Base-by-base conservation (phyloP, 129 eudicot genomes). In the Lactuca saligna region DNA sequence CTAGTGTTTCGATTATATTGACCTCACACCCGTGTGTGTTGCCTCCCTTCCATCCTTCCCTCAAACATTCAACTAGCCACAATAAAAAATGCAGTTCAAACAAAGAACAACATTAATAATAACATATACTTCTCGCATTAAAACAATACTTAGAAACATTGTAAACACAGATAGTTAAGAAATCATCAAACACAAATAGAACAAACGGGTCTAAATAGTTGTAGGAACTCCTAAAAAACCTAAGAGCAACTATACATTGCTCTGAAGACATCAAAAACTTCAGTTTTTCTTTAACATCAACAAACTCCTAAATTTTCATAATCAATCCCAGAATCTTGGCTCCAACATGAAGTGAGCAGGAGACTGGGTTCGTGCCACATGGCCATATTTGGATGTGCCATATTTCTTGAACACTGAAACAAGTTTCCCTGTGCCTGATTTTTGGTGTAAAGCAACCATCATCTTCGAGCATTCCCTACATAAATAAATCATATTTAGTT, bases 311-410 rank as follows among this genome's bases (percentile, higher is more conserved):
- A 38, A 8, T 3, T 61, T 25, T 3, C 20, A 61, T 72, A 63
- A 63, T 75, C 73, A 75, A 37, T 54, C 66, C 71, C 63, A 71
- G 15, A 71, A 78, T 68, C 65, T 71, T 3, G 82, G 12, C 33
- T 81, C 82, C 70, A 91, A 51, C 51, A 91, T 86, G 75, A 88
- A 91, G 49, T 49, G 39, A 2, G 97, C 97, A 35, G 97, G 97
- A 25, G 29, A 25, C 33, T 72, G 78, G 31, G 74, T 67, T 65
- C 65, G 85, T 4, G 96, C 87, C 41, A 81, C 82, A 69, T 83
- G 67, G 1, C 97, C 96, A 69, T 78, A 91, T 54, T 88, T 91
- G 0, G 88, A 88, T 54, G 90, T 83, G 57, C 82, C 80, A 49
- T 85, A 91, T 68, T 91, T 91, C 59, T 87, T 76, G 60, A 79